Conservation (phyloP, 1,284 basidiomycete species). For the Veloboletus limbatus region DNA sequence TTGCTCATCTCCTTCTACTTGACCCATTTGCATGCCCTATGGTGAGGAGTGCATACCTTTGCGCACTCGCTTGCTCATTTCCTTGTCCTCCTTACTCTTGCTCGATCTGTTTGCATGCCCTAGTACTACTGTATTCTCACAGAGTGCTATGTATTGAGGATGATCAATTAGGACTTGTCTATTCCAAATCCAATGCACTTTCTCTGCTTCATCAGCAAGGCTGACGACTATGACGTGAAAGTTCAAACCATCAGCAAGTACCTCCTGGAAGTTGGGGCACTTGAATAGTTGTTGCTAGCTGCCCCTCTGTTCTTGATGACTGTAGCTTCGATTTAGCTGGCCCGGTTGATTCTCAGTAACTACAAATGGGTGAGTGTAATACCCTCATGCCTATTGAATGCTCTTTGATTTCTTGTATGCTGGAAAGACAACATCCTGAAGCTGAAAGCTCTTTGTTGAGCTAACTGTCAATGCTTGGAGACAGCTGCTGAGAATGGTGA, state of each 20-base stretch:
- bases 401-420: conserved; percentile 36
- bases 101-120: no score
- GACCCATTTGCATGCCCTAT: no score
- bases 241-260: conserved; percentile 92
- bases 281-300: conserved; percentile 84
- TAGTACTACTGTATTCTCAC: no score
- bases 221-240: conserved; percentile 93
- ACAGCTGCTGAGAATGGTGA: conserved; percentile 19
- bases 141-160: conserved; percentile 90
- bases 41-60: no score
- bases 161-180: conserved; percentile 88
- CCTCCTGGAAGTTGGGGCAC: conserved; percentile 84
- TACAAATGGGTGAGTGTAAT: conserved; percentile 78
- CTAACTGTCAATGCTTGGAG: conserved; percentile 34
- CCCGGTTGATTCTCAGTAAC: conserved; percentile 77
- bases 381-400: neutral
- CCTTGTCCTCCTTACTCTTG: no score
- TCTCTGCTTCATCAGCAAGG: conserved; percentile 90
- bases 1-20: no score
- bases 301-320: conserved; percentile 85
- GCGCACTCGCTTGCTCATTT: no score
- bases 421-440: conserved; percentile 50
- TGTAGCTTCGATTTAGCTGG: conserved; percentile 91
- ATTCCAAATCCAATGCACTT: conserved; percentile 96
- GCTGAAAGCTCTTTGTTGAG: conserved; percentile 51